Base-by-base conservation (phyloP, 371 early-diverging fungal genomes). In the Mucor lusitanicus region DNA sequence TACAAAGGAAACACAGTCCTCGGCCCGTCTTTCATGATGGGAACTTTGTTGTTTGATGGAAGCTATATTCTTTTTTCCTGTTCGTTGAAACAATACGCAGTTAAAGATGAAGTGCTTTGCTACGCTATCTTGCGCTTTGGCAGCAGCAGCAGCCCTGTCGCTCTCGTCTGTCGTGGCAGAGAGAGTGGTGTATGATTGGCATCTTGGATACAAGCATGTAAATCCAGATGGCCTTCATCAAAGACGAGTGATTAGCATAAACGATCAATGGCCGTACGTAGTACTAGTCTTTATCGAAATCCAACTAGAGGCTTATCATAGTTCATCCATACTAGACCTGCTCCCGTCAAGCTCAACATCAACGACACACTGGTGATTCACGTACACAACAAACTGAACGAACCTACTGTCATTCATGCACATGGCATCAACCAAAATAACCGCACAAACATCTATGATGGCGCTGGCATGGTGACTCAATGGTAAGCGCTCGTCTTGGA, bases 161-260 rank as follows among this genome's bases (percentile, higher is more conserved):
- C 15, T 53, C n/a, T 33, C 35, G 11, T 54, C 11, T 33, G 21
- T 1, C 6, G 70, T 71, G 37, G 83, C 85, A 33, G 76, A 77
- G 23, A 78, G 73, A 23, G 87, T 90, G 12, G 85, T 79, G 21
- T 76, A 86, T 58, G 78, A 90, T 78, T 92, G 94, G 92, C 73
- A 88, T 55, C 82, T 92, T 42, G 81, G 79, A 12, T 92, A 90
- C 60, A 82, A 88, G 13, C 78, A 77, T 39, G 81, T 79, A 54
- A 92, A 90, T 71, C 89, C 93, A 8, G 91, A 91, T 68, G 90
- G 88, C 37, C 71, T 85, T 21, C 67, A 67, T 55, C 76, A 85
- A 55, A 81, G 92, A 40, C 80, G 90, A 17, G 90, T 86, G 11
- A 87, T 94, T 25, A 91, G 91, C 44, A 86, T 93, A 64, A 93